phyloP scores from a whole-genome alignment of 345 rosid genomes.

The Populus ilicifolia region DNA sequence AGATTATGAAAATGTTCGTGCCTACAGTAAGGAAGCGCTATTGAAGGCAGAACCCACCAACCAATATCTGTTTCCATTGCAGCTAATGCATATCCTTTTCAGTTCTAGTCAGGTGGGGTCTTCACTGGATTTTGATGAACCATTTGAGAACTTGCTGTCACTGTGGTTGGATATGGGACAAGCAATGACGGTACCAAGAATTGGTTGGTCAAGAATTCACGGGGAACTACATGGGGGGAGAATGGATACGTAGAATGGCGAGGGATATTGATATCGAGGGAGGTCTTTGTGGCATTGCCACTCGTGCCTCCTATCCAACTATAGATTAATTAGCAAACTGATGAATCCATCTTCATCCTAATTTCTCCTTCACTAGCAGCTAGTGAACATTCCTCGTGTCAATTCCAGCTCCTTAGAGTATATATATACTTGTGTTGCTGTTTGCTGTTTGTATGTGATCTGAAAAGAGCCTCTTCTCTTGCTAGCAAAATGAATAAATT shows the following conservation, averaged over 20 bases:
- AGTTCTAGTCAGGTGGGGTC: slow-evolving; percentile 19
- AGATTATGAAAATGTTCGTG: slow-evolving; percentile 16
- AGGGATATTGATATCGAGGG: slow-evolving; percentile 5
- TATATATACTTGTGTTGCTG: no score
- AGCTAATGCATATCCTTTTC: slow-evolving; percentile 21
- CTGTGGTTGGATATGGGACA: slow-evolving; percentile 20
- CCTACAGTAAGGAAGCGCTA: slow-evolving; percentile 15
- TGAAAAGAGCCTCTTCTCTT: no score
- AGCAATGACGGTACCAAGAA: slow-evolving; percentile 13
- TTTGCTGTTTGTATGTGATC: no score
- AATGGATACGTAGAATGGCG: slow-evolving; percentile 21
- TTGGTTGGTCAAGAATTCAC: slow-evolving; percentile 27
- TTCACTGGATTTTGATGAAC: slow-evolving; percentile 21
- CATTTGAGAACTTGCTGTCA: slow-evolving; percentile 19
- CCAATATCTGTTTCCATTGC: slow-evolving; percentile 27
- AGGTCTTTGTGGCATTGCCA: no score
- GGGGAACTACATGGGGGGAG: slow-evolving; percentile 25
- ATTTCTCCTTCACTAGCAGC: no score
- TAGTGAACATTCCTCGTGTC: no score
- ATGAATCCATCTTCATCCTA: no score
- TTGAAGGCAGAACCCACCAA: slow-evolving; percentile 23
- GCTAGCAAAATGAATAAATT: no score
- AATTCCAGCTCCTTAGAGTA: no score
- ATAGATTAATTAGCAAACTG: no score
- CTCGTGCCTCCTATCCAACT: no score